Evolutionary conservation across 352 stramenopile species (phyloP).

Genomic region (Pythium grandisporangium): DNA sequence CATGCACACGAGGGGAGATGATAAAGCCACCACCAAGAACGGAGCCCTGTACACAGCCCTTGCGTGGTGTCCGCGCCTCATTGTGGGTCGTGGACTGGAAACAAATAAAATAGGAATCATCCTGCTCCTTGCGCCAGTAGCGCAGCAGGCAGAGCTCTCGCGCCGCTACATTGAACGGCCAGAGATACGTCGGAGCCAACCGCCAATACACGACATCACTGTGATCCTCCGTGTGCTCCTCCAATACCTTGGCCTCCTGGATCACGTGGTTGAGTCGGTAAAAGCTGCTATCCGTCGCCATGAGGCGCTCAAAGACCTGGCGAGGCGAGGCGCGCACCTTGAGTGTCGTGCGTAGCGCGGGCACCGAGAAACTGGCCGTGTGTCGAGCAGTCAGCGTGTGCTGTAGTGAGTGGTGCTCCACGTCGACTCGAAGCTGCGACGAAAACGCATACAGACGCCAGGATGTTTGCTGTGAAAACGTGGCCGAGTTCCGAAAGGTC

Average conservation of each 20-base stretch:
- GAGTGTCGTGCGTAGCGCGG: conserved; percentile 60
- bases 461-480: conserved; percentile 66
- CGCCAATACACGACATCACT: conserved; percentile 79
- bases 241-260: conserved; percentile 40
- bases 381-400: conserved; percentile 19
- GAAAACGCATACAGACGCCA: conserved; percentile 75
- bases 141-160: conserved; percentile 68
- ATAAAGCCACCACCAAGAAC: conserved; percentile 79
- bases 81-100: conserved; percentile 76
- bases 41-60: conserved; percentile 55
- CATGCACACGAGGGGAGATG: conserved; percentile 26
- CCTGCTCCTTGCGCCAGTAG: conserved; percentile 78
- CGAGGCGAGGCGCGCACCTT: conserved; percentile 56
- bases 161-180: conserved; percentile 55
- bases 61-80: too few relatives aligned
- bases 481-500: conserved; percentile 64
- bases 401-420: conserved; percentile 37
- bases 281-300: conserved; percentile 60
- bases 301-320: conserved; percentile 72
- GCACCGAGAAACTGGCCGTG: too few relatives aligned
- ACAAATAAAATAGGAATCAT: conserved; percentile 78
- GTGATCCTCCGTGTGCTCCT: conserved; percentile 56
- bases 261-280: conserved; percentile 77
- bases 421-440: conserved; percentile 61
- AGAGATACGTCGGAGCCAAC: conserved; percentile 54